phyloP scores from a whole-genome alignment of 768 basidiomycete species.

The Rhizopogon vulgaris region DNA sequence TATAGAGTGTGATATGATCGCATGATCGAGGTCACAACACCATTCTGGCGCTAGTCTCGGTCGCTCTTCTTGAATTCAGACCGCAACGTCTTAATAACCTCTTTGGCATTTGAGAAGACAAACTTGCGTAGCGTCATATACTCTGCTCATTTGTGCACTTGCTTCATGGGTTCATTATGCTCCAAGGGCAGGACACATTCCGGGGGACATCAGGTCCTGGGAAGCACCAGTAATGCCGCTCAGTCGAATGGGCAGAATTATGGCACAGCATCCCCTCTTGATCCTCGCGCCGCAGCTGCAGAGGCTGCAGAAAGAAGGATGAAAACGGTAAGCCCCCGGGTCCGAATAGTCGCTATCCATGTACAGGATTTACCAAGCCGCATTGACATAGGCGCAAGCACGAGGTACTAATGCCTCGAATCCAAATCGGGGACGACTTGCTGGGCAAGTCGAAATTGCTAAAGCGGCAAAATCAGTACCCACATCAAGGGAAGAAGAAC shows the following conservation, averaged over 20 bases:
- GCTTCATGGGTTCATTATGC: slow-evolving; percentile 51
- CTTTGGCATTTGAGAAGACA: neutral
- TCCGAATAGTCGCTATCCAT: slow-evolving; percentile 5
- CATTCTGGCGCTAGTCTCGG: neutral
- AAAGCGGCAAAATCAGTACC: slow-evolving; percentile 31
- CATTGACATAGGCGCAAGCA: slow-evolving; percentile 28
- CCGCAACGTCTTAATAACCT: slow-evolving; percentile 1
- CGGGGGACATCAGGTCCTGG: slow-evolving; percentile 44
- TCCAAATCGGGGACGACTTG: slow-evolving; percentile 39
- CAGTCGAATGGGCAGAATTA: slow-evolving; percentile 13
- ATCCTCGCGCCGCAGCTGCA: slow-evolving; percentile 52
- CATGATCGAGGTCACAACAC: too few relatives aligned
- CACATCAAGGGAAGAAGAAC: slow-evolving; percentile 33
- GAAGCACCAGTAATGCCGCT: slow-evolving; percentile 23
- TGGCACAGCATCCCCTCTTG: slow-evolving; percentile 21
- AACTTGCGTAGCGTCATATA: neutral
- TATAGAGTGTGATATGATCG: too few relatives aligned
- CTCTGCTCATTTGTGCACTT: neutral
- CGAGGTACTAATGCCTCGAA: slow-evolving; percentile 39
- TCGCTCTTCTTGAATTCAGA: neutral
- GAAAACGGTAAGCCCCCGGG: slow-evolving; percentile 41
- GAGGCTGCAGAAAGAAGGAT: slow-evolving; percentile 57
- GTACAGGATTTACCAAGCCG: slow-evolving; percentile 18
- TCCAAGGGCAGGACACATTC: slow-evolving; percentile 42
- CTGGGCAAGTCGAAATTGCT: slow-evolving; percentile 35